Base-by-base conservation (phyloP, 306 rosid genomes). In the Neltuma alba region DNA sequence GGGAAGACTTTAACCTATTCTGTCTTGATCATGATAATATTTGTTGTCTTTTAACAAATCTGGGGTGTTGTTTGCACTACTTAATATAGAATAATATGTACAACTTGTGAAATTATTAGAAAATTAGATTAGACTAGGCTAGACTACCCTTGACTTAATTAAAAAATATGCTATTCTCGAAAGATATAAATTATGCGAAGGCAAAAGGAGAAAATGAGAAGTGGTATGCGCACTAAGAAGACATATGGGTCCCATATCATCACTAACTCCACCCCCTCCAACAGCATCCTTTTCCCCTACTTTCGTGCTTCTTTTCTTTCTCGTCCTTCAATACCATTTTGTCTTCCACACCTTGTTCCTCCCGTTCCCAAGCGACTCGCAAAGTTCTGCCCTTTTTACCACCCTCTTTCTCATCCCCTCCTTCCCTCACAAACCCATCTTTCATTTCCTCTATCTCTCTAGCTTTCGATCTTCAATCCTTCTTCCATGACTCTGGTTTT, bases 211-310 rank as follows among this genome's bases (percentile, higher is more conserved):
- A 34, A 9, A 74, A 67, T 60, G 38, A 83, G 47, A 69, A 72
- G 89, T 83, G 86, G 83, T 55, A 48, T 77, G 91, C 85, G 90
- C 93, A 90, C 90, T 75, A 83, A 74, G 41, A 81, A 85, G 90
- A 88, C 90, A 88, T 33, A 23, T 63, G 86, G 94, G 86, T 15
- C 90, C 94, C 90, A 86, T 76, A 61, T 66, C 86, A 87, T 88
- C 89, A 84, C 86, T 83, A 50, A 64, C 85, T 83, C 83, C 89
- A 76, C 86, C 87, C 79, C 70, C 80, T 72, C 57, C 61, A 76
- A 55, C 66, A 34, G 67, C 65, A 50, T 66, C 20, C n/a, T 65
- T 34, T 3, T 66, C 60, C n/a, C 41, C 55, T n/a, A 36, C 69
- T 70, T 55, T 69, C 57, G 47, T 48, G 25, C 41, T 63, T 58